Percentiles rank a stretch among this genome's conserved stretches.
phyloP scores from a whole-genome alignment of 1,284 basidiomycete genomes.

The Puccinia triticina region DNA sequence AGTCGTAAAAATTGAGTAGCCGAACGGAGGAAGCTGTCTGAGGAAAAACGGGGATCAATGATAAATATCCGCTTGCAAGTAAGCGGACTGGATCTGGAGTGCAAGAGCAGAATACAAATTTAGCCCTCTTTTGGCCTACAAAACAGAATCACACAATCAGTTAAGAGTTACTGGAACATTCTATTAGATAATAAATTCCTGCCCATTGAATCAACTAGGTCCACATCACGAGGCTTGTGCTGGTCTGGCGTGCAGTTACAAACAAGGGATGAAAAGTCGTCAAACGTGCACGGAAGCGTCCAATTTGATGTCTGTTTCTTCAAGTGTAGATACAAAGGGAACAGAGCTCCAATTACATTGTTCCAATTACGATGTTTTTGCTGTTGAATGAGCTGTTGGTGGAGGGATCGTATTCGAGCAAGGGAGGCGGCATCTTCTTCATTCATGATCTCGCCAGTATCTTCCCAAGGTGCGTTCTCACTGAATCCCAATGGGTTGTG shows the following conservation, averaged over 20 bases:
- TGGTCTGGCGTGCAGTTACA: too few relatives aligned
- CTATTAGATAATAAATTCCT: too few relatives aligned
- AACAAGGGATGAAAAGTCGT: background rate
- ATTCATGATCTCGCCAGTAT: too few relatives aligned
- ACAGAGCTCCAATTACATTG: background rate
- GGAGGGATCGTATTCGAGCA: too few relatives aligned
- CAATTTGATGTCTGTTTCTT: background rate
- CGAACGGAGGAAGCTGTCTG: constrained; percentile 10
- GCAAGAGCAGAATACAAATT: background rate
- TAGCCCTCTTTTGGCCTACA: background rate
- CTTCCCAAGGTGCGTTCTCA: too few relatives aligned
- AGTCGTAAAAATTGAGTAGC: too few relatives aligned
- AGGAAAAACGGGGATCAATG: background rate
- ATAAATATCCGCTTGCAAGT: background rate
- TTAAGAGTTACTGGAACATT: too few relatives aligned
- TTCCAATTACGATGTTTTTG: background rate
- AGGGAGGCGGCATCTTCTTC: too few relatives aligned
- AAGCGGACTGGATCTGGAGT: background rate
- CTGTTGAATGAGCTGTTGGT: background rate
- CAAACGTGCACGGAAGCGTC: background rate
- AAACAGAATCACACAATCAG: background rate
- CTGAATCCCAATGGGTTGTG: background rate
- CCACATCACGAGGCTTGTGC: background rate
- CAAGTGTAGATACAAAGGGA: background rate
- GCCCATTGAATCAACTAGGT: background rate